These are phyloP conservation scores for Staphylotrichum tortipilum DNA, from an alignment of 495 filamentous ascomycete species.

Conservation along the genomic window DNA sequence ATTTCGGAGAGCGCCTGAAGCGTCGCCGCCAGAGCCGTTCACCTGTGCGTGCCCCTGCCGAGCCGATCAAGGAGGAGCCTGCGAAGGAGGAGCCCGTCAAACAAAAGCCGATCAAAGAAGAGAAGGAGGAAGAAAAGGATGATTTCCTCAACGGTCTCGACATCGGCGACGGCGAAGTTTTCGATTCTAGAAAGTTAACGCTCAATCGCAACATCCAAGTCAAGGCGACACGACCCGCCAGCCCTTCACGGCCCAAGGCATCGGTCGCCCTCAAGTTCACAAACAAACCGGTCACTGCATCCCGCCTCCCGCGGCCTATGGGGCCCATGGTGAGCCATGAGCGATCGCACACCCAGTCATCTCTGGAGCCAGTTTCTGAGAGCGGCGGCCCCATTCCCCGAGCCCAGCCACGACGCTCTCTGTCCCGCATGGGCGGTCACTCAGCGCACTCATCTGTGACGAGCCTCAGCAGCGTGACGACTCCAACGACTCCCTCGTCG, in stretches of 20 bases:
- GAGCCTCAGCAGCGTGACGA: slow-evolving; percentile 32
- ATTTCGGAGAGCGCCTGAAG: slow-evolving; percentile 68
- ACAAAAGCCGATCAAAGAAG: slow-evolving; percentile 11
- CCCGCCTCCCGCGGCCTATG: slow-evolving; percentile 52
- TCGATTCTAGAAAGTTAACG: slow-evolving; percentile 68
- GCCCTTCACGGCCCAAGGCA: slow-evolving; percentile 57
- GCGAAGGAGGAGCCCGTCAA: neutral
- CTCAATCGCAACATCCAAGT: slow-evolving; percentile 92
- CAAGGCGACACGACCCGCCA: slow-evolving; percentile 58
- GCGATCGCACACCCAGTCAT: slow-evolving; percentile 58
- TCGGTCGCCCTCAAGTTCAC: slow-evolving; percentile 87
- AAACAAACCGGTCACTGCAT: slow-evolving; percentile 48
- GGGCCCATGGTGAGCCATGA: slow-evolving; percentile 51
- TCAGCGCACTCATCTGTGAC: slow-evolving; percentile 57
- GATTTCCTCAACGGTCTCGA: slow-evolving; percentile 86
- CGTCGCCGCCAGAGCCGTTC: slow-evolving; percentile 52
- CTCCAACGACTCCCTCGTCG: slow-evolving; percentile 50
- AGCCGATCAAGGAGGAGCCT: slow-evolving; percentile 21
- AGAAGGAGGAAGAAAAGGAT: slow-evolving; percentile 47
- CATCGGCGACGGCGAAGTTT: slow-evolving; percentile 71
- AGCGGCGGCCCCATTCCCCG: slow-evolving; percentile 62
- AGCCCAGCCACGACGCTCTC: slow-evolving; percentile 44
- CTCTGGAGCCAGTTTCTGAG: slow-evolving; percentile 87
- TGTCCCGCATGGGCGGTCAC: slow-evolving; percentile 59
- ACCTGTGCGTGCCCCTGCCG: slow-evolving; percentile 31